phyloP scores from a whole-genome alignment of 2,329 filamentous ascomycete genomes.

The Pochonia chlamydosporia region DNA sequence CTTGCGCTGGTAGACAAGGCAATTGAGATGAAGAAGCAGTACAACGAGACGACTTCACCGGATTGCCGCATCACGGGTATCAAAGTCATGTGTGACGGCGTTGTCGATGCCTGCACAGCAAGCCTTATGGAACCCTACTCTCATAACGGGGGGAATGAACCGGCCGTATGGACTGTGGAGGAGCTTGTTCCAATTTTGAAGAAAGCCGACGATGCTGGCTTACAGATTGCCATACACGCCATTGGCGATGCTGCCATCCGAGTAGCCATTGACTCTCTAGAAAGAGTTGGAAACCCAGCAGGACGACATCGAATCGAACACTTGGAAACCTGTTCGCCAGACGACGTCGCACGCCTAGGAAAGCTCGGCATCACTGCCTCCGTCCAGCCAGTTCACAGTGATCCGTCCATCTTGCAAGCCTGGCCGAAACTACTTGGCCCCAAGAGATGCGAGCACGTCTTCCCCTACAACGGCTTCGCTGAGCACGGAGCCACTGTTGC shows the following conservation, averaged over 20 bases:
- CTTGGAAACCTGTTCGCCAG: slow-evolving; percentile 49
- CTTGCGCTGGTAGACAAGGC: slow-evolving; percentile 32
- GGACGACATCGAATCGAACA: slow-evolving; percentile 58
- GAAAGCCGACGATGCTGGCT: slow-evolving; percentile 41
- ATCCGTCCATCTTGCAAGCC: slow-evolving; percentile 53
- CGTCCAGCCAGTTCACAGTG: slow-evolving; percentile 47
- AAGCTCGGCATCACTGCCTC: slow-evolving; percentile 51
- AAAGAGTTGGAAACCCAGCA: slow-evolving; percentile 29
- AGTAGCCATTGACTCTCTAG: slow-evolving; percentile 49
- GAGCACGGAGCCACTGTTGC: slow-evolving; percentile 47
- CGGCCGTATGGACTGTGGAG: slow-evolving; percentile 47
- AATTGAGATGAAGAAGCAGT: slow-evolving; percentile 28
- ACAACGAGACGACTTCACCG: slow-evolving; percentile 23
- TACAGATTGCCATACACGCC: slow-evolving; percentile 58
- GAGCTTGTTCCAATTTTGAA: slow-evolving; percentile 43
- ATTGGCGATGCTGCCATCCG: slow-evolving; percentile 55
- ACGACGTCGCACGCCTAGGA: slow-evolving; percentile 51
- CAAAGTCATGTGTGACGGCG: slow-evolving; percentile 58
- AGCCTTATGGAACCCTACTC: slow-evolving; percentile 52
- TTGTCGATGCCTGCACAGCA: slow-evolving; percentile 58
- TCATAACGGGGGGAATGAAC: slow-evolving; percentile 33
- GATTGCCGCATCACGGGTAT: slow-evolving; percentile 50
- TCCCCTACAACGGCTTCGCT: slow-evolving; percentile 56
- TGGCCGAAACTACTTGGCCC: slow-evolving; percentile 52
- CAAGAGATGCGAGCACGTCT: slow-evolving; percentile 48